These are phyloP conservation scores for Marasmius tenuissimus DNA, from an alignment of 1,284 basidiomycete genomes.

Conservation along the genomic window DNA sequence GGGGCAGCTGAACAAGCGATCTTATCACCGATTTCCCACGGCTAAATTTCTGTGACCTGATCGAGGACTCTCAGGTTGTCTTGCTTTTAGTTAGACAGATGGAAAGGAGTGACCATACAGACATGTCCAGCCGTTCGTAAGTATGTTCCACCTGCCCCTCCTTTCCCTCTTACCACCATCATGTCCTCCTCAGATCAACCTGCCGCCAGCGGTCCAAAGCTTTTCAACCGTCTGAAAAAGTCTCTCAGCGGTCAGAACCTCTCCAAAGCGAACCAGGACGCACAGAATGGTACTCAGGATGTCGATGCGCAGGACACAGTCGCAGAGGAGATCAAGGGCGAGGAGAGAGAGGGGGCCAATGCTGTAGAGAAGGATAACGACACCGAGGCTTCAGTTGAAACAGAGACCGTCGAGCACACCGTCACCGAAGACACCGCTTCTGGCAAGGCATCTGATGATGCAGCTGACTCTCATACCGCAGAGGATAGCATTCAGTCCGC, in stretches of 20 bases:
- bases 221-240: background rate
- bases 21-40: too few relatives aligned
- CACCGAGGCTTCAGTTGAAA: background rate
- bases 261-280: background rate
- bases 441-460: background rate
- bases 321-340: background rate
- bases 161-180: background rate
- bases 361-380: background rate
- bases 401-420: background rate
- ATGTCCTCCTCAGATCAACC: background rate
- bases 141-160: background rate
- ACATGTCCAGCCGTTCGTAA: background rate
- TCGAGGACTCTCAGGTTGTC: too few relatives aligned
- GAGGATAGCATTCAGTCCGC: background rate
- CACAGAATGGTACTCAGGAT: background rate
- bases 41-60: too few relatives aligned
- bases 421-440: background rate
- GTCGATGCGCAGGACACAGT: background rate
- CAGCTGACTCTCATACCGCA: background rate
- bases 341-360: background rate
- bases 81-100: too few relatives aligned
- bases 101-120: background rate
- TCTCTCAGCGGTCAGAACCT: background rate
- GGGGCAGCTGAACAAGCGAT: too few relatives aligned
- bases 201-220: background rate